phyloP scores from a whole-genome alignment of 805 yeast genomes.

The Metschnikowia picachoensis region DNA sequence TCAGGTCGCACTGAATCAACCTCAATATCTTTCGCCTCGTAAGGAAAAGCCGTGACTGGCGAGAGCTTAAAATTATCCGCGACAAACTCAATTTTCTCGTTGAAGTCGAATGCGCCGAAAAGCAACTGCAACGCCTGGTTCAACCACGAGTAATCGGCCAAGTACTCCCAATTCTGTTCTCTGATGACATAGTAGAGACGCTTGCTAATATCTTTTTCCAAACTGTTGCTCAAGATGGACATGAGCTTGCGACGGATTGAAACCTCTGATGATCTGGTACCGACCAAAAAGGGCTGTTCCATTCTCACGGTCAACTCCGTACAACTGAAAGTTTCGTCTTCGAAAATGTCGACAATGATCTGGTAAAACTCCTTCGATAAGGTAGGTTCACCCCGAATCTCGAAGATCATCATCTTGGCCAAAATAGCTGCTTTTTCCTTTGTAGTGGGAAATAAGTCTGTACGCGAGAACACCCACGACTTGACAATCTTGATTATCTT shows the following conservation, averaged over 20 bases:
- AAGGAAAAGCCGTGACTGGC: conserved; percentile 43
- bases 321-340: conserved; percentile 68
- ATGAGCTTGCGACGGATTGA: conserved; percentile 71
- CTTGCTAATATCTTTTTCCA: conserved; percentile 74
- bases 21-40: conserved; percentile 13
- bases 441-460: conserved; percentile 85
- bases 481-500: conserved; percentile 76
- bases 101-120: conserved; percentile 68
- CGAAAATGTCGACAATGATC: conserved; percentile 83
- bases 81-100: conserved; percentile 43
- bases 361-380: conserved; percentile 75
- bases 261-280: conserved; percentile 80
- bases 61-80: conserved; percentile 52
- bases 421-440: conserved; percentile 95
- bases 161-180: conserved; percentile 95
- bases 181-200: conserved; percentile 82
- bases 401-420: conserved; percentile 91
- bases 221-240: conserved; percentile 70
- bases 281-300: conserved; percentile 95
- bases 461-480: conserved; percentile 82
- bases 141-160: conserved; percentile 92
- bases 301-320: conserved; percentile 89
- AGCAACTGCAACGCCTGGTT: conserved; percentile 87
- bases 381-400: conserved; percentile 78
- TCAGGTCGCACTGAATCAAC: conserved; percentile 23